Percentiles rank a stretch among this genome's conserved stretches.
Evolutionary conservation across 2,329 filamentous ascomycete species (phyloP).

Genomic region (Arthrinium puccinioides): DNA sequence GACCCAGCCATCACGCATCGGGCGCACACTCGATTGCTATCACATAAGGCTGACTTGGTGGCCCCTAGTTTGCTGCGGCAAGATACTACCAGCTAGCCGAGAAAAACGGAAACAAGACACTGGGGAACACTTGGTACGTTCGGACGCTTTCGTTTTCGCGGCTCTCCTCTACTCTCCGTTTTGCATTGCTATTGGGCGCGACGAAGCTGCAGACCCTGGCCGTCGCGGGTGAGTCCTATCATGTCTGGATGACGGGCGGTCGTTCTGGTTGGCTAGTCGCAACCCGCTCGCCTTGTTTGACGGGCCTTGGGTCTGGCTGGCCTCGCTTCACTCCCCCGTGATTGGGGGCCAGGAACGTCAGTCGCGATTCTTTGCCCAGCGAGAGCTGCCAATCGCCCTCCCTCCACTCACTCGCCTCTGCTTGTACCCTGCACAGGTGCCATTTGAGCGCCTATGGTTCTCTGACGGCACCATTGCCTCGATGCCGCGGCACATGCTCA

Average conservation of each 20-base stretch:
- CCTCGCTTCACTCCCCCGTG: too few relatives aligned
- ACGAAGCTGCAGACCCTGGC: slow-evolving; percentile 9
- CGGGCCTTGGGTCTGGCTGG: slow-evolving; percentile 7
- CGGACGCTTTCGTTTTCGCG: slow-evolving; percentile 8
- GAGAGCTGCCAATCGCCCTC: not conserved
- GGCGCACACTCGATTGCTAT: too few relatives aligned
- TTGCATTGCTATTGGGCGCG: slow-evolving; percentile 2
- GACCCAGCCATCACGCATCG: too few relatives aligned
- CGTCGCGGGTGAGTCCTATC: slow-evolving; percentile 23
- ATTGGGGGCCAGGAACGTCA: not conserved
- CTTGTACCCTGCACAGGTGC: not conserved
- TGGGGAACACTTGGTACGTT: slow-evolving; percentile 92
- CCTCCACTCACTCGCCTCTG: not conserved
- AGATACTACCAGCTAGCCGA: slow-evolving; percentile 91
- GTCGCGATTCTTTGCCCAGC: not conserved
- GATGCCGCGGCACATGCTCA: slow-evolving; percentile 1
- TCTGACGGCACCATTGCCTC: not conserved
- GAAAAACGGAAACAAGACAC: slow-evolving; percentile 76
- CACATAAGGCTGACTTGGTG: slow-evolving; percentile 44
- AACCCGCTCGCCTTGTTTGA: slow-evolving; percentile 17
- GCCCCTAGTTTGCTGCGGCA: slow-evolving; percentile 64
- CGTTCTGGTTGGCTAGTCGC: slow-evolving; percentile 10
- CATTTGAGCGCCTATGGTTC: not conserved
- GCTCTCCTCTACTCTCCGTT: not conserved
- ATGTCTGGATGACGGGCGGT: slow-evolving; percentile 25